phyloP scores from a whole-genome alignment of 2,329 filamentous ascomycete genomes.

The Clarireedia homoeocarpa region DNA sequence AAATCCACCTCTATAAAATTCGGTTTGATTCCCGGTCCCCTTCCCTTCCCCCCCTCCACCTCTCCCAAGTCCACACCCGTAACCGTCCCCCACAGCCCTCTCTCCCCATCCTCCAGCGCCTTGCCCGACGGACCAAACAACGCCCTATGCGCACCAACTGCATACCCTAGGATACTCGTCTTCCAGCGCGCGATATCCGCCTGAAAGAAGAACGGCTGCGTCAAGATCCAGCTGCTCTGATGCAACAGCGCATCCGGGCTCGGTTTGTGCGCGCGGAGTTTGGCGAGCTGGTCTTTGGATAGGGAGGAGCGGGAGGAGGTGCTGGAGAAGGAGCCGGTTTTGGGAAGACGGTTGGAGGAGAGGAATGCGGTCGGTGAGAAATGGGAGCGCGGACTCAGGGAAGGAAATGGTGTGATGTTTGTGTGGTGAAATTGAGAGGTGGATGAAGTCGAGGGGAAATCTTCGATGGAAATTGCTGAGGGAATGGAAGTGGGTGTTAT shows the following conservation, averaged over 20 bases:
- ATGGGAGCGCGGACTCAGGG: neutral
- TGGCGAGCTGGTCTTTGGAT: neutral
- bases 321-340: neutral
- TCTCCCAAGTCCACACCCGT: neutral
- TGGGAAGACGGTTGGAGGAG: neutral
- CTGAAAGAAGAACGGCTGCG: neutral
- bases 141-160: neutral
- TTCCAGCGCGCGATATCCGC: neutral
- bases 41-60: neutral
- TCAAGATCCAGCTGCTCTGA: neutral
- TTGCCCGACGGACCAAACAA: neutral
- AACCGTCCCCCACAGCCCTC: no score
- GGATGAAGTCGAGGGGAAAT: no score
- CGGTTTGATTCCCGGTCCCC: neutral
- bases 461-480: no score
- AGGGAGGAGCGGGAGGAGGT: neutral
- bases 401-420: neutral
- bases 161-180: neutral
- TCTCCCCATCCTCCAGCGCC: no score
- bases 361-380: neutral
- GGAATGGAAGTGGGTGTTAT: neutral
- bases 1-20: neutral
- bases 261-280: neutral
- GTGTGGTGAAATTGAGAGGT: neutral
- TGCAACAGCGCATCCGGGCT: neutral